phyloP scores from a whole-genome alignment of 78 protist genomes.

The Chrysochromulina parva region DNA sequence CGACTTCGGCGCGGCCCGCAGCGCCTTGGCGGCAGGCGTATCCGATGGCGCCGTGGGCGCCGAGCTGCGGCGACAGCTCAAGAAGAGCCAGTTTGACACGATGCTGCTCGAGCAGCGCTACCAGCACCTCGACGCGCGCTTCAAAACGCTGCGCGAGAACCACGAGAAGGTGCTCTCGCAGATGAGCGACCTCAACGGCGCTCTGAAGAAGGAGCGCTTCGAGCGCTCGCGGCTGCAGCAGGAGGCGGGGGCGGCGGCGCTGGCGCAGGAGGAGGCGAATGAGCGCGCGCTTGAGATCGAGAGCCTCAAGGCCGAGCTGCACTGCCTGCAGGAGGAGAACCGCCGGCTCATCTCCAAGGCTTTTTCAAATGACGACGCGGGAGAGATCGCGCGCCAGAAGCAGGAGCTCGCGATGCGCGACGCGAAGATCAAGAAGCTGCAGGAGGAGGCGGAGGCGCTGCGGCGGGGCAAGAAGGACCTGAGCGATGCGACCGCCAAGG shows the following conservation, averaged over 20 bases:
- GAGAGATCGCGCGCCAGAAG: background rate
- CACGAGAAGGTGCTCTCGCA: background rate
- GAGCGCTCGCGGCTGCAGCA: background rate
- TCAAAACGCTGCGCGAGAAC: background rate
- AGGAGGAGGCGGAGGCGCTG: no score
- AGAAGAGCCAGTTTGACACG: background rate
- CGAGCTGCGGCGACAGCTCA: background rate
- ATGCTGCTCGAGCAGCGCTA: background rate
- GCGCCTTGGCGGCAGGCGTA: background rate
- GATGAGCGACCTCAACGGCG: background rate
- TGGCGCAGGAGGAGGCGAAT: background rate
- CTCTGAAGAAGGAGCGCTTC: background rate
- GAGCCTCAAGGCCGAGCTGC: background rate
- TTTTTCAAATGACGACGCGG: background rate
- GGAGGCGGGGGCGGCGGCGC: background rate
- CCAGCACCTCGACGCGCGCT: background rate
- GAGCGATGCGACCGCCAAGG: background rate
- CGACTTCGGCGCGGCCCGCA: background rate
- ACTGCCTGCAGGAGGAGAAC: background rate
- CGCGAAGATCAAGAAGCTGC: background rate
- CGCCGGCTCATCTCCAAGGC: background rate
- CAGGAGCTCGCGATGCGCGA: background rate
- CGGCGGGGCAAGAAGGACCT: background rate
- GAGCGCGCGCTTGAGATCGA: background rate
- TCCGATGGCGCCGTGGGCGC: background rate